A percentile compares a stretch with the other conserved stretches of the same genome.
phyloP scores from a whole-genome alignment of 2,329 filamentous ascomycete species.

The Colletotrichum higginsianum region DNA sequence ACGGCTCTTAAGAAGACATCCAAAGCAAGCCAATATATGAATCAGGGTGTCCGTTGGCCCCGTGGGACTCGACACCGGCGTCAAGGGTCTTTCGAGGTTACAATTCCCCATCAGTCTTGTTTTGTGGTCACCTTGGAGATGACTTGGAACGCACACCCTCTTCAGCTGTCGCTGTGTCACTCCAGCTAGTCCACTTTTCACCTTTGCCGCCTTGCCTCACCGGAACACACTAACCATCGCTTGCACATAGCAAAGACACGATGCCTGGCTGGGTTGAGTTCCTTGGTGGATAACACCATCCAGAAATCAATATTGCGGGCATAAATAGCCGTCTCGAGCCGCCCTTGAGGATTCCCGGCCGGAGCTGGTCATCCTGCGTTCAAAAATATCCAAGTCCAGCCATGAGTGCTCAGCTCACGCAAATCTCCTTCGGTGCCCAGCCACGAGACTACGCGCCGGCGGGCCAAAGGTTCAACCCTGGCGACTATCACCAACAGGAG shows the following conservation, averaged over 20 bases:
- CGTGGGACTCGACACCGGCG: no score
- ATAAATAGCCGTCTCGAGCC: constrained; percentile 5
- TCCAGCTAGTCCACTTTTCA: no score
- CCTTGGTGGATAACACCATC: background rate
- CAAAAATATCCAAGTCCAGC: background rate
- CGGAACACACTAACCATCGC: no score
- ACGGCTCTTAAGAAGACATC: background rate
- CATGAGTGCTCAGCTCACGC: constrained; percentile 3
- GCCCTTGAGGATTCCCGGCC: background rate
- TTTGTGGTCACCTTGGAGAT: no score
- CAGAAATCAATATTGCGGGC: background rate
- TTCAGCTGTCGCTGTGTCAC: no score
- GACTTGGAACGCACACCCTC: no score
- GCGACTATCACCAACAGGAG: background rate
- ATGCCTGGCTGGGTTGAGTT: background rate
- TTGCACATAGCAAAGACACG: no score
- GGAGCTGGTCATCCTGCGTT: background rate
- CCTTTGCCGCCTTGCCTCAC: no score
- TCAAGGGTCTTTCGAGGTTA: no score
- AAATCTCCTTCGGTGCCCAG: background rate
- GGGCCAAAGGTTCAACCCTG: background rate
- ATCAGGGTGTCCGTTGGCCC: no score
- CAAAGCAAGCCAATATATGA: background rate
- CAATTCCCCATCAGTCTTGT: no score
- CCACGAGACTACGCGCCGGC: background rate